phyloP scores from a whole-genome alignment of 2,329 filamentous ascomycete species.

The Exophiala mesophila region DNA sequence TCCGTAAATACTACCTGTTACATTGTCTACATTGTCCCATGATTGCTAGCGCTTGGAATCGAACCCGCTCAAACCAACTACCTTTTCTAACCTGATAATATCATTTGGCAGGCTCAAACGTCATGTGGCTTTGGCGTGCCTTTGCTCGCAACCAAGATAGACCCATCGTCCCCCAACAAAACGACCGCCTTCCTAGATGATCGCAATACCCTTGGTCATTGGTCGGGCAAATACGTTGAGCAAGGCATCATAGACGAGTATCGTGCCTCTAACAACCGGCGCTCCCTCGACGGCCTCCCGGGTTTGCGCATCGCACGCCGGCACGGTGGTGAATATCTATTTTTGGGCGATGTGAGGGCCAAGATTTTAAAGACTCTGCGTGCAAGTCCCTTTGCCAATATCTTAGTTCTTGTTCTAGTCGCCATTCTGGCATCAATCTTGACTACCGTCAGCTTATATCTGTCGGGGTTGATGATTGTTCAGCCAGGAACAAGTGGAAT shows the following conservation, averaged over 20 bases:
- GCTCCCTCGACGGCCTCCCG: slow-evolving; percentile 55
- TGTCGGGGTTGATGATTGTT: neutral
- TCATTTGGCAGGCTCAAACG: slow-evolving; percentile 49
- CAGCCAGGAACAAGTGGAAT: too few species aligned
- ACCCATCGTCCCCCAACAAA: slow-evolving; percentile 27
- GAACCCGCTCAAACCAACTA: too few species aligned
- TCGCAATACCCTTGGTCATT: slow-evolving; percentile 53
- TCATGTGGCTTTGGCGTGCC: slow-evolving; percentile 63
- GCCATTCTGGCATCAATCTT: neutral
- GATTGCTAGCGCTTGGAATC: too few species aligned
- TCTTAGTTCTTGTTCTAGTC: neutral
- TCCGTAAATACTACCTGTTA: too few species aligned
- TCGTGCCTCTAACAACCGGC: slow-evolving; percentile 50
- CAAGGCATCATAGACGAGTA: slow-evolving; percentile 50
- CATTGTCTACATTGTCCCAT: too few species aligned
- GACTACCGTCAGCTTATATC: neutral
- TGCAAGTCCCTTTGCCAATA: neutral
- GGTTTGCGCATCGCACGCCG: slow-evolving; percentile 52
- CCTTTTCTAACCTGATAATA: too few species aligned
- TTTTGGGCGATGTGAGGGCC: slow-evolving; percentile 36
- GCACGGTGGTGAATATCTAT: slow-evolving; percentile 46
- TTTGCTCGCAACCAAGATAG: slow-evolving; percentile 40
- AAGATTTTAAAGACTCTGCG: neutral
- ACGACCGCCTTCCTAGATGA: slow-evolving; percentile 42
- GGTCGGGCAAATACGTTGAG: slow-evolving; percentile 46